phyloP scores from a whole-genome alignment of 2,329 filamentous ascomycete genomes.

The Diaporthe vexans region DNA sequence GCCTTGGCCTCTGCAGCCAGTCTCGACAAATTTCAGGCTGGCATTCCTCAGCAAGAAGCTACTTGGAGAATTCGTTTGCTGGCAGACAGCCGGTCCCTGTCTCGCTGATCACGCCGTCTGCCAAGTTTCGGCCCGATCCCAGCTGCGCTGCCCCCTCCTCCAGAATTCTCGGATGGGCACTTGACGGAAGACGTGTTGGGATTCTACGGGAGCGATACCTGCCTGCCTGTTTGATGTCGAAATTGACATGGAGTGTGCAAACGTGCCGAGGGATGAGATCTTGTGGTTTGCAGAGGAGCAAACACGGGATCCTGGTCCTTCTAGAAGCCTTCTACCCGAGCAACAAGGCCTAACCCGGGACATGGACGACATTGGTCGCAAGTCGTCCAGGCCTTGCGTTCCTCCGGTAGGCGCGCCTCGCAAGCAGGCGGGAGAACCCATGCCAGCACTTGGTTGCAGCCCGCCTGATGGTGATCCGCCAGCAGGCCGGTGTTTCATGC shows the following conservation, averaged over 20 bases:
- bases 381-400: not conserved
- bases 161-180: not conserved
- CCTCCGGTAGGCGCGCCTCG: constrained; percentile 11
- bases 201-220: not conserved
- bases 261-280: not conserved
- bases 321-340: constrained; percentile 19
- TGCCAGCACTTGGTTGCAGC: constrained; percentile 11
- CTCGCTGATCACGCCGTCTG: not conserved
- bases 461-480: constrained; percentile 7
- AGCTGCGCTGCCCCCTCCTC: not conserved
- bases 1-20: constrained; percentile 1
- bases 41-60: not conserved
- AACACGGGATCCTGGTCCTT: constrained; percentile 17
- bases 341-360: constrained; percentile 19
- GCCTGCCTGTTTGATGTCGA: not conserved
- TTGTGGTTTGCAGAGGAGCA: not conserved
- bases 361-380: not conserved
- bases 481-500: constrained; percentile 19
- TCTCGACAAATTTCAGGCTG: constrained; percentile 7
- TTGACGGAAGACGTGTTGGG: not conserved
- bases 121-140: not conserved
- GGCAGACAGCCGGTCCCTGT: not conserved
- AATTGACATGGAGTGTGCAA: not conserved
- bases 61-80: not conserved
- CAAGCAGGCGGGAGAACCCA: constrained; percentile 14